Base-by-base conservation (phyloP, 306 rosid species). In the Corylus avellana region DNA sequence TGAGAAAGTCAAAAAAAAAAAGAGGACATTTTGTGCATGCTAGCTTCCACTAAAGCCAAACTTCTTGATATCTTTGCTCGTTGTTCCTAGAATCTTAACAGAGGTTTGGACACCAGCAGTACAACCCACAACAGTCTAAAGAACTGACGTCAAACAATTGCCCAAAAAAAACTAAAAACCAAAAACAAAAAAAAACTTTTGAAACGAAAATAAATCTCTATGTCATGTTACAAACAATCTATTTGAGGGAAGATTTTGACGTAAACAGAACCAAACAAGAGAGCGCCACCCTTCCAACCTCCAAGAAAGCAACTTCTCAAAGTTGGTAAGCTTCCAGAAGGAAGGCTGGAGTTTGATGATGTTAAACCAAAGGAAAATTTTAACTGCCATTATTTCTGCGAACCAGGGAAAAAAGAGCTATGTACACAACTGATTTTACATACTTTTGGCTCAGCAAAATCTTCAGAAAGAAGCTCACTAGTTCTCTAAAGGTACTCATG, bases 341-440 rank as follows among this genome's bases (percentile, higher is more conserved):
- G 48, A 16, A 63, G 72, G 48, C 61, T 46, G 72, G 62, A 1
- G 54, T 35, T 81, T 57, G 32, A 39, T 74, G 47, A 72, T 58
- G 79, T 80, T 75, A 69, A 84, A 75, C 76, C 49, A 42, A 42
- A 72, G 58, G 20, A 54, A 80, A 77, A 77, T 39, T 27, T 80
- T 14, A 25, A 39, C 78, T 29, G 73, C 70, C 79, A 73, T 68
- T 74, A 73, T 84, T 66, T 82, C 58, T n/a, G 53, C 63, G 70
- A 72, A 72, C 39, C 25, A 44, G 39, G 67, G 35, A 57, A 42
- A 49, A 77, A 17, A 73, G 79, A 77, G 64, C 75, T 82, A 81
- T 88, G 55, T 75, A 87, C 85, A 89, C 62, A 79, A 85, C 85
- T 83, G 75, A 72, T 74, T 81, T 83, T 89, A 79, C 79, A 83